Base-by-base conservation (phyloP, 306 rosid genomes). In the Vigna radiata region DNA sequence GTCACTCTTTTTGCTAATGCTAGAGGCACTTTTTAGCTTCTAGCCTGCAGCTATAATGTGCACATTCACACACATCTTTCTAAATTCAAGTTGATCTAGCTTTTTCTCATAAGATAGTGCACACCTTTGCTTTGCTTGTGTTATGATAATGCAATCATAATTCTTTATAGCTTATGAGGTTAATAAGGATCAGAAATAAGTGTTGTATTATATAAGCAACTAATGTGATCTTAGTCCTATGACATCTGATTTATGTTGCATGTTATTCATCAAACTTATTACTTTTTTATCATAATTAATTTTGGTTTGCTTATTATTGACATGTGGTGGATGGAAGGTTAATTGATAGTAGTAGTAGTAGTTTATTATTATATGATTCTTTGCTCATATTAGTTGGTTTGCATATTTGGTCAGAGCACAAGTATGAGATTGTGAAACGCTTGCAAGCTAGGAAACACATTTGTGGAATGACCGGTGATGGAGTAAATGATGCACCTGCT, bases 401-500 rank as follows among this genome's bases (percentile, higher is more conserved):
- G 54, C 72, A 49, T 44, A 55, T 67, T 83, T 79, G 80, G 41
- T 36, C 86, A 94, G 98, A 95, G 83, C 98, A 95, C 89, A 95
- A 95, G 80, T 95, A 95, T 9, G 98, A 92, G 95, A 95, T 95
- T 56, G 98, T 95, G 70, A 95, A 95, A 82, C 98, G 98, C 54
- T 86, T 95, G 88, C 98, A 95, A 89, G 97, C 97, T 10, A 95
- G 91, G 89, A 95, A 95, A 68, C 98, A 95, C 85, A 95, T 95
- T 14, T 95, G 98, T 62, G 98, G 98, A 70, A 95, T 95, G 98
- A 95, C 98, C 25, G 98, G 98, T 37, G 98, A 92, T 49, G 98
- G 98, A 71, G 98, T 95, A 59, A 95, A 95, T 74, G 98, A 95
- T 86, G 98, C 98, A 64, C 98, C 98, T 74, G 98, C 98, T 43